Base-by-base conservation (phyloP, 73 alveolate genomes). In the Durusdinium trenchii region DNA sequence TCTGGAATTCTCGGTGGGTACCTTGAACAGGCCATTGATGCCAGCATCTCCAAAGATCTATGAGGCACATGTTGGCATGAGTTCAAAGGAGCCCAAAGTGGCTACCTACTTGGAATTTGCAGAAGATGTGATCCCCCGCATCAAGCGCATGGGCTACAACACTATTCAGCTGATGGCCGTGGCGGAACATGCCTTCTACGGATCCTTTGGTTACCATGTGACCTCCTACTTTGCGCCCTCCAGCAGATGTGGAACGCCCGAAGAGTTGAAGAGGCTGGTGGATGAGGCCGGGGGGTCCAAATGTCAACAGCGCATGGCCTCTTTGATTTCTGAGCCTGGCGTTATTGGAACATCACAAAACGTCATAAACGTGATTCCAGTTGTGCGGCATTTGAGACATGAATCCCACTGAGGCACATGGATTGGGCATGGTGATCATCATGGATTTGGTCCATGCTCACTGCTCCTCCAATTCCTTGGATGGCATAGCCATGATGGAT, bases 381-480 rank as follows among this genome's bases (percentile, higher is more conserved):
- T n/a, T n/a, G n/a, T n/a, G n/a, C n/a, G n/a, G n/a, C n/a, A n/a
- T n/a, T n/a, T n/a, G n/a, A 69, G 99, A 99, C 91, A 99, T n/a
- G n/a, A n/a, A n/a, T n/a, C n/a, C n/a, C n/a, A n/a, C n/a, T n/a
- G n/a, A 99, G 45, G 99, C 99, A 0, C 99, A 99, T 99, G 99
- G 99, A 12, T 64, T 86, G 85, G 99, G 99, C 51, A 86, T 99
- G 36, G 92, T 84, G 86, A 99, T 99, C 52, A 94, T 99, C 45
- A 99, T 99, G 99, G 99, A 99, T 92, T 94, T 99, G 64, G 99
- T 99, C 52, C 99, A 99, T 98, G 99, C 99, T 23, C 99, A 99
- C 99, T 99, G 99, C 42, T 99, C 99, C 23, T 95, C 99, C 61
- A 99, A 99, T 99, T 99, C 99, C 47, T 93, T 99, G 84, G 99